Conservation (phyloP, 176 grass and related monocot genomes). For the Carex littledalei region DNA sequence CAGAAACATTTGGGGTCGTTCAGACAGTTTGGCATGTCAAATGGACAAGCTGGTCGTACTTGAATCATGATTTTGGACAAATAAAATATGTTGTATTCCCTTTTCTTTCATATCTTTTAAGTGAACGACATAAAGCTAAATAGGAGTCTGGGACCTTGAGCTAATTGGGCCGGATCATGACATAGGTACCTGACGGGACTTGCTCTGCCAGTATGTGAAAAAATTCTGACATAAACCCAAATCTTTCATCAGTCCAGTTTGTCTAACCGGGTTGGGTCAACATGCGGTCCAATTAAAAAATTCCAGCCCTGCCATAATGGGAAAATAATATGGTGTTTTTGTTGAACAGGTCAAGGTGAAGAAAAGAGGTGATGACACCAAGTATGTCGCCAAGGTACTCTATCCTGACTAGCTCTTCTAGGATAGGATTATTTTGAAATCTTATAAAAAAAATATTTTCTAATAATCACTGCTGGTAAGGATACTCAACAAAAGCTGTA, state of each 20-base stretch:
- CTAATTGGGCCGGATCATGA: not conserved
- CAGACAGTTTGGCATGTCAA: not conserved
- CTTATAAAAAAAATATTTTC: not conserved
- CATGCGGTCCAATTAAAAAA: not conserved
- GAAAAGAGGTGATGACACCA: slow-evolving; percentile 94
- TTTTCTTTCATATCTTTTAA: not conserved
- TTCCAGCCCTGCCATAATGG: not conserved
- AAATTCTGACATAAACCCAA: not conserved
- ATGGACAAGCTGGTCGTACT: not conserved
- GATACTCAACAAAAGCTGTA: not conserved
- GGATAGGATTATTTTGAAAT: not conserved
- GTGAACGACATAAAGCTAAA: not conserved
- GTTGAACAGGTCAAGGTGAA: slow-evolving; percentile 79
- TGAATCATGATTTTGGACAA: not conserved
- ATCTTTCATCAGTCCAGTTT: not conserved
- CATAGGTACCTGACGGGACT: not conserved
- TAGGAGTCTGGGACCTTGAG: not conserved
- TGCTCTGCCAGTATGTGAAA: not conserved
- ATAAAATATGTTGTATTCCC: not conserved
- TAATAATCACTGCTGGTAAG: not conserved
- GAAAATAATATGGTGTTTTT: slow-evolving; percentile 23
- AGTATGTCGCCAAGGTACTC: slow-evolving; percentile 92
- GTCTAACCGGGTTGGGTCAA: not conserved
- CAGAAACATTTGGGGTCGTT: not conserved
- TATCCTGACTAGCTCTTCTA: not conserved